Evolutionary conservation across 2,329 filamentous ascomycete species (phyloP), one percentile per base, ranked within the genome.

Genomic region (Apiospora kogelbergensis): DNA sequence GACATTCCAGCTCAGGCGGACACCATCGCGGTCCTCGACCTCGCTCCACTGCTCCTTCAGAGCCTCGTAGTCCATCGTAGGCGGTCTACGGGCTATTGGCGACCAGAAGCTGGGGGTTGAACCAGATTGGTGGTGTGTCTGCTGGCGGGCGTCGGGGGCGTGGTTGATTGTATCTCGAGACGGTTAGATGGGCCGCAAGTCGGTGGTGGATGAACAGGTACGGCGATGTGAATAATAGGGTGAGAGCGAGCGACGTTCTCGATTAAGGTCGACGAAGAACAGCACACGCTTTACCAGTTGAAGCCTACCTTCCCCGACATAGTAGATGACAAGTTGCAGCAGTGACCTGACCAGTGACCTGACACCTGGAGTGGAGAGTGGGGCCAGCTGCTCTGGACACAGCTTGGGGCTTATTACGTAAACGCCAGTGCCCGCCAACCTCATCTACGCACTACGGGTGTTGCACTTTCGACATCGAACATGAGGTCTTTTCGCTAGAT

Each of bases 1-100:
- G 71, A 97, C 97, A 80, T 99, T 99, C 96, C 96, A 99, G 83
- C 95, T 98, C 74, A 99, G 87, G 72, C 96, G 91, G 78, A 98
- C 90, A 71, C 96, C 96, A 89, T 99, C 96, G 75, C 93, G 91
- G 78, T 99, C 96, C 85, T 99, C 96, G 70, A 97, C 91, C 81
- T 98, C 94, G 78, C 91, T 94, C 95, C 95, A 98, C 84, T 95
- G 92, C 83, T 98, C 95, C 84, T 98, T 98, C 74, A 97, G 84
- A 74, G 90, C 88, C 81, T 98, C 95, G 86, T 94, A 97, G 80
- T 97, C 95, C 94, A 97, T 97, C 37, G 37, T 41, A 13, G 63
- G 11, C 53, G 53, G 53, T 60, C 53, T 60, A 37, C 53, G 53
- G 53, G 37, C 53, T 60, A 33, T 37, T 37, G 53, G 26, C 53